Evolutionary conservation across 75 land plant genomes (phyloP).

Genomic region (Sequoia sempervirens): DNA sequence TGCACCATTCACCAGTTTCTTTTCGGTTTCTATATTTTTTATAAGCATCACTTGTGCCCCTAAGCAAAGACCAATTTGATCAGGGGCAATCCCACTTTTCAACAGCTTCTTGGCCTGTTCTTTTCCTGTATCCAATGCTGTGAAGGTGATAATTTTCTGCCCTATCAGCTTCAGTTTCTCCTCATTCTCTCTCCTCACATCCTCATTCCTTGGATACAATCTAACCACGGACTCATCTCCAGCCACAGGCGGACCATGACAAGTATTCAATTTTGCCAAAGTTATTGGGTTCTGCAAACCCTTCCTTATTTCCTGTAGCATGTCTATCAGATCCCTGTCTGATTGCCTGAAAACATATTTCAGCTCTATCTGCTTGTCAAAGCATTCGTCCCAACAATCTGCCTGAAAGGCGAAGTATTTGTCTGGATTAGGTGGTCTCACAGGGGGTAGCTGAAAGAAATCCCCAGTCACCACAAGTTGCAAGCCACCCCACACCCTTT

Average conservation of each 20-base stretch:
- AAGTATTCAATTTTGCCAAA: slow-evolving; percentile 20
- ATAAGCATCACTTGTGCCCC: slow-evolving; percentile 83
- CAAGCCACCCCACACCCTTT: slow-evolving; percentile 54
- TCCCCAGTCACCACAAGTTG: slow-evolving; percentile 76
- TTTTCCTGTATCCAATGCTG: slow-evolving; percentile 45
- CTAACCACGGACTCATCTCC: slow-evolving; percentile 19
- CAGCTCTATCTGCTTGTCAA: slow-evolving; percentile 63
- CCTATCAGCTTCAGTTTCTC: slow-evolving; percentile 37
- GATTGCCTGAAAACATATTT: slow-evolving; percentile 60
- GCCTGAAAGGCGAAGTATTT: slow-evolving; percentile 73
- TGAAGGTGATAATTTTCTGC: slow-evolving; percentile 19
- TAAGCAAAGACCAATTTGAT: slow-evolving; percentile 34
- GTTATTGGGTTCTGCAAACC: slow-evolving; percentile 34
- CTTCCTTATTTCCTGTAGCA: slow-evolving; percentile 60
- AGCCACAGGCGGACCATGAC: slow-evolving; percentile 9
- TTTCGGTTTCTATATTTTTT: slow-evolving; percentile 39
- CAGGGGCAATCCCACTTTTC: slow-evolving; percentile 38
- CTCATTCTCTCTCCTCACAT: slow-evolving; percentile 53
- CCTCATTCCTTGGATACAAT: slow-evolving; percentile 53
- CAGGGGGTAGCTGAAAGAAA: slow-evolving; percentile 78
- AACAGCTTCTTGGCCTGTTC: slow-evolving; percentile 38
- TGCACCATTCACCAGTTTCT: slow-evolving; percentile 69
- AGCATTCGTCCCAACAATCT: slow-evolving; percentile 70
- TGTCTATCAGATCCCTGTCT: slow-evolving; percentile 34
- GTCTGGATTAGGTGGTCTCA: slow-evolving; percentile 16